Conservation (phyloP, 768 basidiomycete genomes). For the Russula foetens region DNA sequence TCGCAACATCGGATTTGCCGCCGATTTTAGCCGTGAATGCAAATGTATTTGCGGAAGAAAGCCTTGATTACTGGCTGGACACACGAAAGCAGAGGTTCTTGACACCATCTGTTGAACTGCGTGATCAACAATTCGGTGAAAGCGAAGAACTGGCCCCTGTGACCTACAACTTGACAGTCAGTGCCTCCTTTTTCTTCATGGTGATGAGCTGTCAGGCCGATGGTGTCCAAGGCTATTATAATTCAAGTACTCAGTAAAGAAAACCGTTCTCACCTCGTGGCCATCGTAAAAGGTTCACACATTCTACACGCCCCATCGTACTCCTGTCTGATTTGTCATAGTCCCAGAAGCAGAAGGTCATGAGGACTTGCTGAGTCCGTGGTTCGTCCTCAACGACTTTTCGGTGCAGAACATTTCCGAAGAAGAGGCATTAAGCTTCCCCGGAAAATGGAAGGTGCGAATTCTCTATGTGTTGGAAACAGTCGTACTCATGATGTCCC, state of each 20-base stretch:
- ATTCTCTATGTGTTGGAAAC: background rate
- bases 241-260: constrained; percentile 70
- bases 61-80: constrained; percentile 70
- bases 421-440: constrained; percentile 81
- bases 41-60: constrained; percentile 69
- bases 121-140: constrained; percentile 48
- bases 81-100: constrained; percentile 50
- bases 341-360: constrained; percentile 58
- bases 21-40: constrained; percentile 85
- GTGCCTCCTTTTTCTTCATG: constrained; percentile 25
- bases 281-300: constrained; percentile 69
- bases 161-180: constrained; percentile 66
- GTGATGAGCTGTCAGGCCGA: background rate
- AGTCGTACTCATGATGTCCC: background rate
- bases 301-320: background rate
- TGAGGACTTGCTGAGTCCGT: constrained; percentile 41
- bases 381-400: constrained; percentile 98
- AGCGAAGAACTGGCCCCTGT: constrained; percentile 47
- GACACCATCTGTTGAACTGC: constrained; percentile 44
- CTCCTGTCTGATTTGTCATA: constrained; percentile 24
- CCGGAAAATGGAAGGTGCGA: constrained; percentile 84
- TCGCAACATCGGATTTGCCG: constrained; percentile 60
- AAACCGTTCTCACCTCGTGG: constrained; percentile 74
- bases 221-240: constrained; percentile 55
- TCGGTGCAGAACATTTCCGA: constrained; percentile 77